phyloP scores from a whole-genome alignment of 1,139 yeast species.

The Scheffersomyces cryptocercus region DNA sequence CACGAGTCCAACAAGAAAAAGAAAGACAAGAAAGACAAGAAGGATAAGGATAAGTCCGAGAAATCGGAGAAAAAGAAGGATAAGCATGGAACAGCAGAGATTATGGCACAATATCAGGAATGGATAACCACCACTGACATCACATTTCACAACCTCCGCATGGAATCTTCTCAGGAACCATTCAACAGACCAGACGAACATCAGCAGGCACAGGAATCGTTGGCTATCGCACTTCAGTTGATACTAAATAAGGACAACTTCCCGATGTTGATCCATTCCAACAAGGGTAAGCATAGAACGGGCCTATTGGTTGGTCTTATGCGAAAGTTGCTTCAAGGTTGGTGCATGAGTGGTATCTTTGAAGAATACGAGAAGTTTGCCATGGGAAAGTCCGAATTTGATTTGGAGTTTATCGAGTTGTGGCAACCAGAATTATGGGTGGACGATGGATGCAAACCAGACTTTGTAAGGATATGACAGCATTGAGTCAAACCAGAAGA shows the following conservation, averaged over 20 bases:
- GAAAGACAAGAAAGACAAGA: constrained; percentile 14
- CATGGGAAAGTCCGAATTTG: constrained; percentile 90
- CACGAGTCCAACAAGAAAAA: constrained; percentile 25
- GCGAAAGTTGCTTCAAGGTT: constrained; percentile 82
- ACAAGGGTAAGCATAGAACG: constrained; percentile 93
- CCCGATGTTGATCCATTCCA: constrained; percentile 87
- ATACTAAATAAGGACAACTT: constrained; percentile 71
- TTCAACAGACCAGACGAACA: constrained; percentile 54
- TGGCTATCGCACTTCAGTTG: constrained; percentile 62
- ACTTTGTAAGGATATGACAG: constrained; percentile 30
- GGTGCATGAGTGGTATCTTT: constrained; percentile 91
- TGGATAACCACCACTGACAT: constrained; percentile 65
- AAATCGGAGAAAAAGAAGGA: constrained; percentile 24
- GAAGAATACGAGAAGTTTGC: constrained; percentile 94
- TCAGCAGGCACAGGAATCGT: constrained; percentile 44
- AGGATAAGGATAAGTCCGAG: constrained; percentile 40
- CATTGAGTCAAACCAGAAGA: no score
- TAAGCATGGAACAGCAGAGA: constrained; percentile 40
- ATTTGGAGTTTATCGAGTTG: constrained; percentile 62
- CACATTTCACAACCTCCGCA: constrained; percentile 58
- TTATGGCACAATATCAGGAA: constrained; percentile 52
- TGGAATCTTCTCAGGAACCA: constrained; percentile 77
- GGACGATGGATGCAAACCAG: constrained; percentile 34
- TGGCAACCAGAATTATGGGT: constrained; percentile 50
- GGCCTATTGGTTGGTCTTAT: constrained; percentile 89